Percentiles rank a stretch among this genome's conserved stretches.
These are phyloP conservation scores for Chimonanthus praecox DNA, from an alignment of 164 flowering plant species.

Conservation along the genomic window DNA sequence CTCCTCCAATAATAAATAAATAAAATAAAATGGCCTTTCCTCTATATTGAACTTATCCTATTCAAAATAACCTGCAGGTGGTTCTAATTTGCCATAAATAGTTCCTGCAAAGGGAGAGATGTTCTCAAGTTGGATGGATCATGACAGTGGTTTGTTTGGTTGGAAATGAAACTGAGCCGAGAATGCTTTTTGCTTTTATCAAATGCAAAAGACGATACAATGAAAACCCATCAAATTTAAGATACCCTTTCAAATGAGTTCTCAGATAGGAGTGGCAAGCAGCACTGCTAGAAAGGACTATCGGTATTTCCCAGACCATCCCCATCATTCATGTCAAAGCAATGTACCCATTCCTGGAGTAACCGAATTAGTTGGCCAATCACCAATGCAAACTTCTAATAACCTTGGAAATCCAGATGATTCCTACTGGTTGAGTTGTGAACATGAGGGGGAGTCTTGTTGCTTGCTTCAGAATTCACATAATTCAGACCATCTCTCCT, in stretches of 20 bases:
- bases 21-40: not conserved
- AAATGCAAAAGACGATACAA: not conserved
- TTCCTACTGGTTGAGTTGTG: constrained; percentile 16
- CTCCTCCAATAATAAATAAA: no score
- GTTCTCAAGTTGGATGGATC: not conserved
- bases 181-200: not conserved
- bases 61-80: not conserved
- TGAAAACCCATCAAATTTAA: not conserved
- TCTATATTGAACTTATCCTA: not conserved
- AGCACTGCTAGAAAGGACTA: constrained; percentile 6
- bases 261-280: constrained; percentile 6
- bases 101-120: not conserved
- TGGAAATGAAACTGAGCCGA: not conserved
- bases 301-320: constrained; percentile 6
- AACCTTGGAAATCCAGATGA: constrained; percentile 16
- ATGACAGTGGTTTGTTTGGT: not conserved
- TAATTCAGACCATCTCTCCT: constrained; percentile 19
- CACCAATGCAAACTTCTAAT: constrained; percentile 35
- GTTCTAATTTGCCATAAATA: not conserved
- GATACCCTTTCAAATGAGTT: not conserved
- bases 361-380: constrained; percentile 1
- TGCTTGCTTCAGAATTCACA: constrained; percentile 17
- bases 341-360: constrained; percentile 3
- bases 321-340: constrained; percentile 4
- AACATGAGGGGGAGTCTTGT: constrained; percentile 21